A percentile compares a stretch with the other conserved stretches of the same genome.
Evolutionary conservation across 305 asterid species (phyloP).

Genomic region (Fraxinus platypoda): DNA sequence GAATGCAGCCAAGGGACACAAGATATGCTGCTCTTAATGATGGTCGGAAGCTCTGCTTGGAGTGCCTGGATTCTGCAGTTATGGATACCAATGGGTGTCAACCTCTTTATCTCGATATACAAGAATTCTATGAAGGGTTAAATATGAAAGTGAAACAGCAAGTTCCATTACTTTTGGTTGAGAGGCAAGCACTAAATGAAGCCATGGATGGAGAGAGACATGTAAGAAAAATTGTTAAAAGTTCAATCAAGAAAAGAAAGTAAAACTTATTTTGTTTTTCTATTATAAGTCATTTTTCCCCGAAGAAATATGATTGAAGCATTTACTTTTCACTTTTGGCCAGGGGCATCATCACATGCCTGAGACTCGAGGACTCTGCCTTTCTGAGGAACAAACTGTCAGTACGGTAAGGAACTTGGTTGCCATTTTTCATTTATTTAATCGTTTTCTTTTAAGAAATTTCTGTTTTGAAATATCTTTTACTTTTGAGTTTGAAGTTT

Average conservation of each 20-base stretch:
- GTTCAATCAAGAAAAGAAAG: neutral
- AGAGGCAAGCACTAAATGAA: slow-evolving; percentile 56
- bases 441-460: neutral
- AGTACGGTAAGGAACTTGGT: slow-evolving; percentile 42
- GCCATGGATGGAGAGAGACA: slow-evolving; percentile 61
- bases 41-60: slow-evolving; percentile 56
- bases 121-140: slow-evolving; percentile 48
- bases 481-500: neutral
- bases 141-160: slow-evolving; percentile 57
- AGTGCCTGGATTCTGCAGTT: slow-evolving; percentile 54
- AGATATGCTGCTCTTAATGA: slow-evolving; percentile 47
- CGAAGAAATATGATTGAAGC: neutral
- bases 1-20: slow-evolving; percentile 45
- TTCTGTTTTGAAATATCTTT: neutral
- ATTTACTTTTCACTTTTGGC: slow-evolving; percentile 3
- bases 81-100: slow-evolving; percentile 53
- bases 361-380: slow-evolving; percentile 59
- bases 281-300: neutral
- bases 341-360: slow-evolving; percentile 66
- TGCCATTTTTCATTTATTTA: neutral
- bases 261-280: neutral
- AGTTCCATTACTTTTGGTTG: slow-evolving; percentile 55
- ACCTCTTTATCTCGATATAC: slow-evolving; percentile 54
- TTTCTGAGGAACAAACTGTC: slow-evolving; percentile 58
- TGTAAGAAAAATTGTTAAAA: slow-evolving; percentile 26